phyloP scores from a whole-genome alignment of 2,329 filamentous ascomycete species.

The Phialocephala sp. region DNA sequence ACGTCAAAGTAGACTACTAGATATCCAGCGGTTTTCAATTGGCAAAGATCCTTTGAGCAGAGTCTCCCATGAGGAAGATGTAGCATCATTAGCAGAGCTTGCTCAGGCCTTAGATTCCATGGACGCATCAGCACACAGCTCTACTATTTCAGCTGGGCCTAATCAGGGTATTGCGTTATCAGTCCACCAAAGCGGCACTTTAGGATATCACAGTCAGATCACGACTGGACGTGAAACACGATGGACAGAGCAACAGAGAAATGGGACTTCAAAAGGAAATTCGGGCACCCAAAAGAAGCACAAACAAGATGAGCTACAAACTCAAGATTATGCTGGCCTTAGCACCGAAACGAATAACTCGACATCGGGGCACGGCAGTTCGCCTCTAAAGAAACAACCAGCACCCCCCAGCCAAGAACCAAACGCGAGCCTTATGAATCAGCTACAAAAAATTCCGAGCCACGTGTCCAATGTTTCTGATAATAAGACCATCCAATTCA shows the following conservation, averaged over 20 bases:
- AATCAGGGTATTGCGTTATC: background rate
- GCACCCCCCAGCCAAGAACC: background rate
- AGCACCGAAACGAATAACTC: background rate
- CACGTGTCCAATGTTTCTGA: background rate
- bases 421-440: too few species aligned
- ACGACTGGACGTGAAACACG: background rate
- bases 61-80: conserved; percentile 38
- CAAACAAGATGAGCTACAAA: background rate
- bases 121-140: background rate
- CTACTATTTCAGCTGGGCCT: background rate
- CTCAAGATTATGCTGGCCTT: background rate
- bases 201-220: background rate
- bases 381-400: background rate
- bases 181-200: background rate
- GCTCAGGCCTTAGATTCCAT: conserved; percentile 28
- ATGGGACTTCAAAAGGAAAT: too few species aligned
- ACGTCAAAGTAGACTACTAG: conserved; percentile 17
- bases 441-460: background rate
- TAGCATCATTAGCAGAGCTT: conserved; percentile 35
- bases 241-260: background rate
- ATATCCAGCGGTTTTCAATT: conserved; percentile 8
- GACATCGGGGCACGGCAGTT: background rate
- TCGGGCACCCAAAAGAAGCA: background rate
- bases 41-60: conserved; percentile 32
- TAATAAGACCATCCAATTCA: background rate